Conservation (phyloP, 1,139 yeast species). For the Candida pseudoviswanathii region DNA sequence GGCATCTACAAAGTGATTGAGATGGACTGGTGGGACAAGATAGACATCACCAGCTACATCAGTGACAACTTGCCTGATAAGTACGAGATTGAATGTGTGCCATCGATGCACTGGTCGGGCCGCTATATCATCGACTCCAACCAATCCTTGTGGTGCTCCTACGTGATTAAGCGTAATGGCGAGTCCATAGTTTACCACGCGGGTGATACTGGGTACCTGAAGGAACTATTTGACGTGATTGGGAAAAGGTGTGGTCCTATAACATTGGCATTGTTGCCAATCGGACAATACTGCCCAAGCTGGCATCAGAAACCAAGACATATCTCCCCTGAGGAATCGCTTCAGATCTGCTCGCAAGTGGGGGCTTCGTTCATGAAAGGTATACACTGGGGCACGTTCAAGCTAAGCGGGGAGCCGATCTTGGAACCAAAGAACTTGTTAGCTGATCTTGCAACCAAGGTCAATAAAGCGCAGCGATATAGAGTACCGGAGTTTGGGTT, state of each 20-base stretch:
- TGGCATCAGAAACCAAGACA: conserved; percentile 95
- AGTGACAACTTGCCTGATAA: conserved; percentile 42
- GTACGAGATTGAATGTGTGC: conserved; percentile 84
- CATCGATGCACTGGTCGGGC: conserved; percentile 99
- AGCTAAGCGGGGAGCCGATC: conserved; percentile 83
- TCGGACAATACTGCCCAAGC: conserved; percentile 93
- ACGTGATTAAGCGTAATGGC: conserved; percentile 63
- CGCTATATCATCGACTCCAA: conserved; percentile 77
- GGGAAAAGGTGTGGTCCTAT: conserved; percentile 66
- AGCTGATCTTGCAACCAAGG: conserved; percentile 23
- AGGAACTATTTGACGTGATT: conserved; percentile 67
- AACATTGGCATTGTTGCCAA: conserved; percentile 75
- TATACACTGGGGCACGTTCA: conserved; percentile 96
- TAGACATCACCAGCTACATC: conserved; percentile 41
- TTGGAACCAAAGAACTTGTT: conserved; percentile 68
- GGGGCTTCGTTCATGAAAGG: conserved; percentile 71
- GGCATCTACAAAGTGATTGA: conserved; percentile 66
- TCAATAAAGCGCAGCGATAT: conserved; percentile 24
- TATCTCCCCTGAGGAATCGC: conserved; percentile 77
- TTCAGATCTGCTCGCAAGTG: conserved; percentile 65
- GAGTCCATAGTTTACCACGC: conserved; percentile 82
- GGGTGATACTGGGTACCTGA: conserved; percentile 90
- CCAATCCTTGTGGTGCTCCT: conserved; percentile 85
- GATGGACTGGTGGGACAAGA: conserved; percentile 90
- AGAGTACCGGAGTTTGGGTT: conserved; percentile 46